Evolutionary conservation across 2,329 filamentous ascomycete species (phyloP), one percentile per base, ranked within the genome.

Genomic region (Fusarium kyushuense): DNA sequence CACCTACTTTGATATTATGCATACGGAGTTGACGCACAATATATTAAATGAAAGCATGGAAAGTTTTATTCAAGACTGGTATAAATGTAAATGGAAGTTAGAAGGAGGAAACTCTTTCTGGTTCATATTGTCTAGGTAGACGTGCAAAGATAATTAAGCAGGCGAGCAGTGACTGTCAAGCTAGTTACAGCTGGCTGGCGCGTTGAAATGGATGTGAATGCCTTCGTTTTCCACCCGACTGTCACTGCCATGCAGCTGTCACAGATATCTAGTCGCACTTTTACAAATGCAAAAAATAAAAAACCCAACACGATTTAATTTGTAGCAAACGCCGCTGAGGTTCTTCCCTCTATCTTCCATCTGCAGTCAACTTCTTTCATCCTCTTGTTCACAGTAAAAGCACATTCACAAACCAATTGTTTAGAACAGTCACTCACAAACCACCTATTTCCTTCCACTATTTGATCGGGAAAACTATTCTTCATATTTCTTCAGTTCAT

Each of bases 211-310:
- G 51, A 19, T 41, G 49, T 55, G 53, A 69, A 69, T 69, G 14
- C 65, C 66, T 61, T 69, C 66, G 55, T 38, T 69, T 63, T 51
- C 33, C 12, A 14, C 11, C 13, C 17, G 17, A 17, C 56, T 48
- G 25, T 12, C 57, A 69, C 61, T 67, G 61, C 45, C 30, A 49
- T 36, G 30, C 29, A 63, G 33, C 48, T 45, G 65, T 13, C 45
- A 54, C 35, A 43, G 16, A 21, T 25, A n/a, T 32, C 19, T 8
- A 48, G 19, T 23, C 4, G 6, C 5, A 40, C 13, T 49, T 19
- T 8, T 40, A 1, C 12, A 27, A 48, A 21, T 17, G 17, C 10
- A 6, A 12, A 25, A 42, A 23, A 17, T 14, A 17, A 60, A 30
- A 25, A 17, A 6, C 12, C 42, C 21, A 65, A 30, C 21, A 35